Evolutionary conservation across 345 rosid species (phyloP), one percentile per base, ranked within the genome.

Genomic region (Ricinus communis): DNA sequence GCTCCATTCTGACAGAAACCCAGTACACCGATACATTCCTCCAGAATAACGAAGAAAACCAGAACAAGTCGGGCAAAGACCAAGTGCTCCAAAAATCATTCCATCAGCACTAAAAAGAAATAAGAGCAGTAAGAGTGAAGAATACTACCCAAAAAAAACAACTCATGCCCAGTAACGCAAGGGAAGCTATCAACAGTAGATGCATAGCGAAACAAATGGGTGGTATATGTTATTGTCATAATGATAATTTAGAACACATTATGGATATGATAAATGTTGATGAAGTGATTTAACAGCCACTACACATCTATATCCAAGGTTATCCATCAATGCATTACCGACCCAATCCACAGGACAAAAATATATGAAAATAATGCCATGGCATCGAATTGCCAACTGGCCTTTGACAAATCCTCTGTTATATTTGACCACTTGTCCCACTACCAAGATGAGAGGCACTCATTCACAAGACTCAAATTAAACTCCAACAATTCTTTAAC

Each of bases 21-120:
- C 97, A 71, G 64, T 64, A 80, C 99, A 95, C 61, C 83, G 83
- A 73, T 90, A 92, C 71, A 77, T 46, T 81, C 93, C 92, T 74
- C 99, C 96, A 62, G 89, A 88, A 82, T 73, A 92, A 56, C 74
- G 84, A 82, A 95, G 88, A 70, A 78, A 74, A 73, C 94, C 82
- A 62, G 93, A 83, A 83, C 98, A 95, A 50, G 86, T 60, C 10
- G 89, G 89, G 82, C 98, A 92, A 52, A 50, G 71, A 59, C 80
- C 86, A 64, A 95, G 98, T 70, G 87, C 87, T 79, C 97, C 99
- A 84, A 92, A 90, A 82, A 90, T 77, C 98, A 95, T 95, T 71
- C 98, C 98, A 84, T 95, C 97, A 66, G 92, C 91, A 81, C 99
- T 92, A 66, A 50, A 78, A 61, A 82, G 54, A 63, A 78, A 68